Evolutionary conservation across 2,329 filamentous ascomycete species (phyloP).

Genomic region (Botryotinia globosa): DNA sequence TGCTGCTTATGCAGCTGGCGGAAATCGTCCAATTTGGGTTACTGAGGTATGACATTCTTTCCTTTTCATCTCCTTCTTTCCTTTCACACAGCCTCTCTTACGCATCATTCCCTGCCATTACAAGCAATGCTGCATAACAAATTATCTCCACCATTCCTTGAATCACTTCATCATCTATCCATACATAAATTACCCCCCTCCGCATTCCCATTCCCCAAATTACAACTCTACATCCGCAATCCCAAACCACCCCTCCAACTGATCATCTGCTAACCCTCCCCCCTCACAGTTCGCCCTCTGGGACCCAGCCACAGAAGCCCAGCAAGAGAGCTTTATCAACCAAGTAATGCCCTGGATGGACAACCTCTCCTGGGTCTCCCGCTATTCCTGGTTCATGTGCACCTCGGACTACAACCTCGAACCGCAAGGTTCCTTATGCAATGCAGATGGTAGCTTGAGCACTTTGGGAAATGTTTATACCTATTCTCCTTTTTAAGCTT

Average conservation of each 20-base stretch:
- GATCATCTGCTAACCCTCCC: neutral
- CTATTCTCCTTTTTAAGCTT: neutral
- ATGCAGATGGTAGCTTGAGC: neutral
- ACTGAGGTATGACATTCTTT: conserved; percentile 8
- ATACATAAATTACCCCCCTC: too few relatives aligned
- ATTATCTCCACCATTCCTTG: neutral
- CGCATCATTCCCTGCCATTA: too few relatives aligned
- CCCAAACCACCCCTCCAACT: too few relatives aligned
- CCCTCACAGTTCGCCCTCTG: neutral
- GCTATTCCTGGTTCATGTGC: conserved; percentile 21
- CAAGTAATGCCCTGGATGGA: conserved; percentile 46
- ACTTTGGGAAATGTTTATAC: conserved; percentile 1
- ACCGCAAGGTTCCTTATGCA: conserved; percentile 3
- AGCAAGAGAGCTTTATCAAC: conserved; percentile 41
- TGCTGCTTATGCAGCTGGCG: neutral
- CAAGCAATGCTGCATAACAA: too few relatives aligned
- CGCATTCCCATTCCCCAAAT: too few relatives aligned
- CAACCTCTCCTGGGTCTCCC: conserved; percentile 29
- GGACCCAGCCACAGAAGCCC: conserved; percentile 25
- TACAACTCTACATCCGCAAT: neutral
- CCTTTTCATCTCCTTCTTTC: neutral
- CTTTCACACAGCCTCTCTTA: too few relatives aligned
- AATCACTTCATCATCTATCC: neutral
- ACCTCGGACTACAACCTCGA: neutral
- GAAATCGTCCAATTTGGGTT: conserved; percentile 5